Evolutionary conservation across 768 basidiomycete species (phyloP), one percentile per base, ranked within the genome.

Genomic region (Macrocybe gigantea): DNA sequence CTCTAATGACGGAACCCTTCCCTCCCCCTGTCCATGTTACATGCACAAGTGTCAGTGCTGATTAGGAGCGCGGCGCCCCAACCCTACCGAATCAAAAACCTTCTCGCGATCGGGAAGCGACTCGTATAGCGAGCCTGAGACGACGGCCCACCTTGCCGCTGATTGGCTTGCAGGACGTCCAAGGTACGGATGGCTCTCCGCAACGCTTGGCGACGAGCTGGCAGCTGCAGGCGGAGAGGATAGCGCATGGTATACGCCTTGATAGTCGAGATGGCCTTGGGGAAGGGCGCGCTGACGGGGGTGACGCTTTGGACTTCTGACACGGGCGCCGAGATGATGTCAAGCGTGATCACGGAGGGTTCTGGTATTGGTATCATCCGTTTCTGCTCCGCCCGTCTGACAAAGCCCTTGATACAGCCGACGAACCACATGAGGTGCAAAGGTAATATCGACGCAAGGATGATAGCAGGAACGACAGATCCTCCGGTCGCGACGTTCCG

Each of bases 391-490:
- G 53, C 50, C 41, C 61, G 49, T 52, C 67, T 67, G 34, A 72
- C 32, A 51, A 79, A 74, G 1, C 78, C 77, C 49, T 64, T 66
- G 39, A 82, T 29, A 47, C 74, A 79, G 8, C 73, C 73, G 2
- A 53, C 44, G 61, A 82, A 81, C 80, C 80, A 82, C 34, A 67
- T 55, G 2, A 67, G 70, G 51, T 82, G 80, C 41, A 82, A 58
- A 7, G 75, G 71, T 33, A 78, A 66, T 29, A 78, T 70, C 41
- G 60, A 49, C 6, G 58, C 51, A 46, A 78, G 63, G 45, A 78
- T 50, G 30, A 62, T 51, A 0, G 64, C 60, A 1, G 79, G 79
- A 2, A 69, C 51, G 36, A 57, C 62, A 1, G 72, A 71, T 9
- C 71, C 68, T 0, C 49, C 55, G 3, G 68, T 58, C 33, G 57